These are phyloP conservation scores for Clonostachys solani DNA, from an alignment of 2,329 filamentous ascomycete species.

Conservation along the genomic window DNA sequence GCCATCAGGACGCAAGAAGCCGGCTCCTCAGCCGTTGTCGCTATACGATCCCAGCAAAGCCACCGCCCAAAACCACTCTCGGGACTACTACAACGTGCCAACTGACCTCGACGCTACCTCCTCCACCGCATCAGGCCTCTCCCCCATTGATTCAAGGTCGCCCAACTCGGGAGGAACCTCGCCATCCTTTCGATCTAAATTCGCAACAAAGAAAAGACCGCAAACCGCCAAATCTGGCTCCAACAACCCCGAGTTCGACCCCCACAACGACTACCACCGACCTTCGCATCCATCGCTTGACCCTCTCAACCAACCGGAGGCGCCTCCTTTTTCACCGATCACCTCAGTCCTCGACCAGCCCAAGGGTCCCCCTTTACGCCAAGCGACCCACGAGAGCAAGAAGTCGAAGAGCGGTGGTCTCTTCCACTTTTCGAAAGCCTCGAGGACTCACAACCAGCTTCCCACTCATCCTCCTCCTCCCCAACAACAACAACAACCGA, in stretches of 20 bases:
- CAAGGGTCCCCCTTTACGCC: not conserved
- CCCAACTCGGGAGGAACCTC: constrained; percentile 21
- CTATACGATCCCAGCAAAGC: constrained; percentile 35
- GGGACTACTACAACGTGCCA: constrained; percentile 3
- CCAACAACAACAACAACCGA: not conserved
- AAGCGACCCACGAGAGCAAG: constrained; percentile 7
- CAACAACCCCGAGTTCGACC: not conserved
- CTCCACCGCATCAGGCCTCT: constrained; percentile 15
- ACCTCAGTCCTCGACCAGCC: not conserved
- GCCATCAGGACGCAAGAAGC: constrained; percentile 49
- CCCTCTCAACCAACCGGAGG: not conserved
- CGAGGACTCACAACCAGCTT: constrained; percentile 32
- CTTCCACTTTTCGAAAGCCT: constrained; percentile 44
- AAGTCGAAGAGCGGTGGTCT: constrained; percentile 41
- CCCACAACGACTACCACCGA: constrained; percentile 1
- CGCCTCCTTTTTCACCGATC: not conserved
- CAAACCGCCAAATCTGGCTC: constrained; percentile 7
- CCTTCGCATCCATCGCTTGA: constrained; percentile 2
- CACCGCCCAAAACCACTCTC: constrained; percentile 1
- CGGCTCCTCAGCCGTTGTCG: constrained; percentile 54
- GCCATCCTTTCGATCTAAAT: constrained; percentile 25
- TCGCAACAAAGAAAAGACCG: constrained; percentile 26
- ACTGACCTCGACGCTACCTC: not conserved
- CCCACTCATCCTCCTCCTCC: constrained; percentile 8
- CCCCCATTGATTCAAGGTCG: constrained; percentile 30